A percentile compares a stretch with the other conserved stretches of the same genome.
phyloP scores from a whole-genome alignment of 1,139 yeast species.

The Kodamaea alishanica region DNA sequence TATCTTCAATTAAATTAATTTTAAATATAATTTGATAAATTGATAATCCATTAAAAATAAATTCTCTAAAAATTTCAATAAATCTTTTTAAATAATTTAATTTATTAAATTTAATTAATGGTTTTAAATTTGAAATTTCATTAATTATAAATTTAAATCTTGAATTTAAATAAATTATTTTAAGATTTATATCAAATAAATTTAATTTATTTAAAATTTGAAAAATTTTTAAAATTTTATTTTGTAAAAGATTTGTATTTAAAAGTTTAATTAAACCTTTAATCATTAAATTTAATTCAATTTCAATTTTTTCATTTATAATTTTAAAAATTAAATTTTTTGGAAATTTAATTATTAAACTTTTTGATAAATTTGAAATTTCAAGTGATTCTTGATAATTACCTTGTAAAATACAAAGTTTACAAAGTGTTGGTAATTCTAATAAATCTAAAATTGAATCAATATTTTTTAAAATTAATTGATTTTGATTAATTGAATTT shows the following conservation, averaged over 20 bases:
- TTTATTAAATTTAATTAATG: constrained; percentile 47
- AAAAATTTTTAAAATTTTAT: constrained; percentile 71
- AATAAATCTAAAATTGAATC: constrained; percentile 73
- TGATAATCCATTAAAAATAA: constrained; percentile 67
- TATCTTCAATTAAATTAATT: constrained; percentile 17
- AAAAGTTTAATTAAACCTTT: constrained; percentile 64
- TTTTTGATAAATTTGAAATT: constrained; percentile 64
- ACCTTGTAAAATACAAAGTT: constrained; percentile 81
- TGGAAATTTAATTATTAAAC: constrained; percentile 68
- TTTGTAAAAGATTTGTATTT: constrained; percentile 73
- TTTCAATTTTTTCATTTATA: constrained; percentile 53
- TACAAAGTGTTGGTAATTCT: constrained; percentile 78
- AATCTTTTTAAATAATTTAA: constrained; percentile 73
- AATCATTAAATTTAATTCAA: constrained; percentile 61
- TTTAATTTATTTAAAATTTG: constrained; percentile 70
- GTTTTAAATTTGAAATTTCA: constrained; percentile 57
- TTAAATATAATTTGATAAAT: constrained; percentile 60
- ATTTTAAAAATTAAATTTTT: constrained; percentile 52
- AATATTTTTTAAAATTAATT: constrained; percentile 53
- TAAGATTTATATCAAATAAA: constrained; percentile 27
- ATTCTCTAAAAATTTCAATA: constrained; percentile 81
- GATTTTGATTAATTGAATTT: constrained; percentile 23
- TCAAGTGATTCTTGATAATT: constrained; percentile 88
- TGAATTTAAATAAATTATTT: constrained; percentile 50
- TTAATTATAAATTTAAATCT: constrained; percentile 56